A percentile compares a stretch with the other conserved stretches of the same genome.
These are phyloP conservation scores for Tetrapisispora fleetii DNA, from an alignment of 805 yeast species.

Conservation along the genomic window DNA sequence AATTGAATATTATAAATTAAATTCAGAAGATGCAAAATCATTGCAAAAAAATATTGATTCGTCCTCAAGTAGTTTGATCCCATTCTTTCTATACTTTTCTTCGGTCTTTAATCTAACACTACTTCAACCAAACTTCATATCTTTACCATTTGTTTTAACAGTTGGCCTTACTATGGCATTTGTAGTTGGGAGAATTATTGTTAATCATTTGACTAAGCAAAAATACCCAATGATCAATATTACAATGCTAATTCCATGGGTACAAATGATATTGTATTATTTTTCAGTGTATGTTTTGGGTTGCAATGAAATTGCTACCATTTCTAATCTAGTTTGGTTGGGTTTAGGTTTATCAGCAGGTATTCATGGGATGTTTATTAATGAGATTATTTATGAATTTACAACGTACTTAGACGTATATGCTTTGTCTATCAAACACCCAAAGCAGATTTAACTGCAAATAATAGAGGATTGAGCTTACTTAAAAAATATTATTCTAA, in stretches of 20 bases:
- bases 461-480: background rate
- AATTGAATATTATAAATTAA: conserved; percentile 34
- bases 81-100: conserved; percentile 53
- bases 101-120: conserved; percentile 40
- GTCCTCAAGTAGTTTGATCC: conserved; percentile 51
- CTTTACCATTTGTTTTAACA: conserved; percentile 54
- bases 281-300: conserved; percentile 20
- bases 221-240: conserved; percentile 64
- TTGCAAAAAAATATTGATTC: conserved; percentile 14
- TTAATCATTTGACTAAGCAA: conserved; percentile 77
- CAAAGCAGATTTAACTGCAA: conserved; percentile 34
- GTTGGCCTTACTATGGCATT: conserved; percentile 75
- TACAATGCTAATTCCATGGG: conserved; percentile 57
- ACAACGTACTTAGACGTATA: conserved; percentile 79
- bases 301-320: conserved; percentile 33
- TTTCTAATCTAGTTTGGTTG: conserved; percentile 48
- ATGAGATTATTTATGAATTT: conserved; percentile 71
- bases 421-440: conserved; percentile 78
- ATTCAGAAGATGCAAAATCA: conserved; percentile 17
- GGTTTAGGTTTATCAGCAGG: conserved; percentile 61
- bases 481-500: background rate
- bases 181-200: conserved; percentile 79
- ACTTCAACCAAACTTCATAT: conserved; percentile 40
- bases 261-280: conserved; percentile 33
- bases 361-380: conserved; percentile 62